phyloP scores from a whole-genome alignment of 768 basidiomycete species.

The Coprinopsis strossmayeri region DNA sequence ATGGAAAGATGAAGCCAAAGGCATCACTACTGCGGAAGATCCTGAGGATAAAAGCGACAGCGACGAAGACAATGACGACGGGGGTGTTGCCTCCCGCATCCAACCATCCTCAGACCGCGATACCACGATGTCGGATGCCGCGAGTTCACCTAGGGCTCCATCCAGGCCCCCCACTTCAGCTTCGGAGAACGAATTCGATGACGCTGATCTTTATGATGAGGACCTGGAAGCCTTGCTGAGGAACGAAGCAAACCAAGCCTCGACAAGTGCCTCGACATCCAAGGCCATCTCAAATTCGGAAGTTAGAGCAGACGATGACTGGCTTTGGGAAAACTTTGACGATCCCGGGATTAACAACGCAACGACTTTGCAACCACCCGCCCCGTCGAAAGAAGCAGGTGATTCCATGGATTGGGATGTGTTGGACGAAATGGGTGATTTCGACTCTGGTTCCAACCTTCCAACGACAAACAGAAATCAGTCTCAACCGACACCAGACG shows the following conservation, averaged over 20 bases:
- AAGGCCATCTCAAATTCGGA: no score
- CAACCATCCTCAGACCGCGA: not conserved
- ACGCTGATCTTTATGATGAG: constrained; percentile 22
- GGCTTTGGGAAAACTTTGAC: constrained; percentile 64
- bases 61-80: constrained; percentile 13
- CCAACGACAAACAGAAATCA: constrained; percentile 12
- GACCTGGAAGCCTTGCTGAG: constrained; percentile 44
- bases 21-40: constrained; percentile 18
- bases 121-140: constrained; percentile 1
- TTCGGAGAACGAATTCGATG: constrained; percentile 13
- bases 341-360: constrained; percentile 23
- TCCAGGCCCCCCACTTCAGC: constrained; percentile 17
- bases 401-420: constrained; percentile 19
- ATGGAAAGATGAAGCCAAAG: constrained; percentile 67
- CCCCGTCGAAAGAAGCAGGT: constrained; percentile 14
- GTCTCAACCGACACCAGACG: constrained; percentile 19
- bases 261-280: not conserved
- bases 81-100: not conserved
- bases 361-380: constrained; percentile 8
- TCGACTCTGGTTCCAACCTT: constrained; percentile 12
- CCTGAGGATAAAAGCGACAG: constrained; percentile 11
- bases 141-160: constrained; percentile 16
- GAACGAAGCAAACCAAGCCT: constrained; percentile 24
- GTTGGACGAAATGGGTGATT: constrained; percentile 10
- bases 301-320: constrained; percentile 54